Evolutionary conservation across 2,329 filamentous ascomycete species (phyloP), one percentile per base, ranked within the genome.

Genomic region (Sphaerostilbella broomeana): DNA sequence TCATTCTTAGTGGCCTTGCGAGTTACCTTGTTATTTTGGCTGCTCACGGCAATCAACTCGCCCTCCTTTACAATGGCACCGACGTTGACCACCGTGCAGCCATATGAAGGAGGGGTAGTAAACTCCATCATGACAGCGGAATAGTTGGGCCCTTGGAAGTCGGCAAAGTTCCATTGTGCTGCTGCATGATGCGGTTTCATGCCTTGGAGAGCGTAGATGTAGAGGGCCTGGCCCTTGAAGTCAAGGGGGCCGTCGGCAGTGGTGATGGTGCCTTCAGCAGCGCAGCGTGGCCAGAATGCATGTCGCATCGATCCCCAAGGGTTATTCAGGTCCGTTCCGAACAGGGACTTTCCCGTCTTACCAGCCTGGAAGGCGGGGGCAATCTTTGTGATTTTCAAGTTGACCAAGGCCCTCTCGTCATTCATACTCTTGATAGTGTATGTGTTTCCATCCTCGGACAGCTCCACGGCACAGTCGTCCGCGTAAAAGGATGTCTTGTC

Each of bases 161-260:
- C 79, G 63, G 78, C 73, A 68, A 95, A 98, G 65, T 92, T 95
- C 92, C 92, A 98, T 47, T 77, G 79, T 20, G 85, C 80, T 46
- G 90, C 89, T 44, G 88, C 85, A 60, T 98, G 94, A 63, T 98
- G 92, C 27, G 92, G 92, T 75, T 98, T 98, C 90, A 97, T 97
- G 60, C 89, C 92, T 68, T 97, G 92, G 35, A 97, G 69, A 27
- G 87, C 89, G 61, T 92, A 84, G 50, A 83, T 73, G 65, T 88
- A 90, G 54, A 94, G 69, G 21, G 81, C 88, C 47, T 72, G 77
- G 42, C 90, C 90, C 55, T 78, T 82, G 61, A 95, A 80, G 60
- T 95, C 82, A 46, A 95, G 72, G 25, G 84, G 78, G 33, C 87
- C 86, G 22, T 86, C 79, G 53, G 84, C 76, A 44, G 88, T 94